phyloP scores from a whole-genome alignment of 2,329 filamentous ascomycete species.

The Alternaria burnsii region DNA sequence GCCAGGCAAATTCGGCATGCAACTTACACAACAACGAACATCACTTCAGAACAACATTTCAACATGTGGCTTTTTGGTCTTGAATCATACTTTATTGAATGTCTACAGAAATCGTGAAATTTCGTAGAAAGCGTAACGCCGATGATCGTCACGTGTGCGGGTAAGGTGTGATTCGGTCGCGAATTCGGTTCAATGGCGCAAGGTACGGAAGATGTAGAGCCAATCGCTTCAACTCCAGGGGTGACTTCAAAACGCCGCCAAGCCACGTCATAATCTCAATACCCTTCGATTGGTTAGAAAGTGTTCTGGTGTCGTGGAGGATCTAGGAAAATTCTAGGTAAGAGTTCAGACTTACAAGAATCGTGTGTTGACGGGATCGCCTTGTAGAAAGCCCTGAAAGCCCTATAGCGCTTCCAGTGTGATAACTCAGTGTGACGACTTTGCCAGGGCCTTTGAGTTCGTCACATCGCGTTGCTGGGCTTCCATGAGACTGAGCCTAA shows the following conservation, averaged over 20 bases:
- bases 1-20: too few species aligned
- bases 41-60: too few species aligned
- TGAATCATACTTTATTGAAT: too few species aligned
- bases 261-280: slow-evolving; percentile 8
- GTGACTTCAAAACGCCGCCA: slow-evolving; percentile 27
- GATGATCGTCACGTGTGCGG: slow-evolving; percentile 24
- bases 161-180: slow-evolving; percentile 30
- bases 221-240: slow-evolving; percentile 33
- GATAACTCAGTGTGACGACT: slow-evolving; percentile 28
- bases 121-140: slow-evolving; percentile 17
- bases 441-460: too few species aligned
- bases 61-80: too few species aligned
- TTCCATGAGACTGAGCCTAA: slow-evolving; percentile 21
- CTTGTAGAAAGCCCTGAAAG: slow-evolving; percentile 23
- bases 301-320: background rate
- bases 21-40: too few species aligned
- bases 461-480: slow-evolving; percentile 13
- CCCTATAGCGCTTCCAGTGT: slow-evolving; percentile 30
- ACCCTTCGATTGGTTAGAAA: slow-evolving; percentile 27
- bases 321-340: slow-evolving; percentile 13
- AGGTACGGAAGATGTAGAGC: slow-evolving; percentile 12
- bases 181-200: slow-evolving; percentile 31
- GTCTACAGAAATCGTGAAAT: too few species aligned
- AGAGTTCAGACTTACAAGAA: slow-evolving; percentile 18
- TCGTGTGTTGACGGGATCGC: slow-evolving; percentile 12